Evolutionary conservation across 768 basidiomycete species (phyloP).

Genomic region (Clathrus columnatus): DNA sequence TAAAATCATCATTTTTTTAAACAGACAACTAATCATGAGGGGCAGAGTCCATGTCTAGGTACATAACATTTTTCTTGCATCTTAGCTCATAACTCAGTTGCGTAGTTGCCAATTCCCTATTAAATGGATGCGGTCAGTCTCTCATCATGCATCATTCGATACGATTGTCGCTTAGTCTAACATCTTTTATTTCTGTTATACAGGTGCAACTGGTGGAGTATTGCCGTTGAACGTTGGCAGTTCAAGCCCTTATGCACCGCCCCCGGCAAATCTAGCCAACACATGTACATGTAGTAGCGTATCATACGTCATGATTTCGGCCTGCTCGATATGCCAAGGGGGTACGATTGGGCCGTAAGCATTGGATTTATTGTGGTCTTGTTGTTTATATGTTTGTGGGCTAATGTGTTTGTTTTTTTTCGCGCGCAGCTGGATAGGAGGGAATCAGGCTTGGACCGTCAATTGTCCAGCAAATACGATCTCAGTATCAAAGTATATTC

Average conservation of each 20-base stretch:
- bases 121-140: not conserved
- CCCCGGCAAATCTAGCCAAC: not conserved
- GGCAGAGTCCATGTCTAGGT: not conserved
- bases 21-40: not conserved
- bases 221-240: not conserved
- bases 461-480: not conserved
- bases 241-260: not conserved
- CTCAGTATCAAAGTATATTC: not conserved
- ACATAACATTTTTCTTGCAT: not conserved
- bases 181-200: not conserved
- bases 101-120: not conserved
- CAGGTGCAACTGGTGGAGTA: not conserved
- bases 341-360: not conserved
- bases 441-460: not conserved
- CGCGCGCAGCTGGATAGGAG: not conserved
- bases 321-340: not conserved
- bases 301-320: not conserved
- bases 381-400: not conserved
- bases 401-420: no score
- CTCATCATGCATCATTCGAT: not conserved
- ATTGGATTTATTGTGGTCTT: not conserved
- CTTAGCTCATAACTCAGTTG: not conserved
- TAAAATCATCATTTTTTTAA: not conserved
- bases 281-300: not conserved
- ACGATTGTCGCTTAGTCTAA: not conserved